Evolutionary conservation across 768 basidiomycete species (phyloP).

Genomic region (Agaricus subrufescens): DNA sequence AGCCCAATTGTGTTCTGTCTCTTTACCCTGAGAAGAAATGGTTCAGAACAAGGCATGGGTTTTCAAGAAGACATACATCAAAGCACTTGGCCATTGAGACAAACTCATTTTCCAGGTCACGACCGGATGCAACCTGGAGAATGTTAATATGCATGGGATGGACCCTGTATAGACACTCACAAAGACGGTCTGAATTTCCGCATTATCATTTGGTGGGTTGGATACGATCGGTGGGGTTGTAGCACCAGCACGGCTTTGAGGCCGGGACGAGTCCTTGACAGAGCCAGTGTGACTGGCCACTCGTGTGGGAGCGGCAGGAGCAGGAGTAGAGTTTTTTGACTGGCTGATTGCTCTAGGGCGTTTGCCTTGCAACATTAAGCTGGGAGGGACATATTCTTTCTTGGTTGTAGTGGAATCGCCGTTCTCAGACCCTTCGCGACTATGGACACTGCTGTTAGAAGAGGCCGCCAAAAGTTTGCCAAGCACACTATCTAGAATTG

Average conservation of each 20-base stretch:
- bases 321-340: conserved; percentile 15
- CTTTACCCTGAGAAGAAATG: conserved; percentile 65
- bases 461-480: conserved; percentile 53
- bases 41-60: neutral
- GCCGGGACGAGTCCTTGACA: conserved; percentile 46
- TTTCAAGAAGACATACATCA: conserved; percentile 44
- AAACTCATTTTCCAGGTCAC: conserved; percentile 87
- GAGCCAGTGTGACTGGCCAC: conserved; percentile 3
- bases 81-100: conserved; percentile 73
- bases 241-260: conserved; percentile 57
- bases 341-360: conserved; percentile 40
- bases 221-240: conserved; percentile 34
- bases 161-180: conserved; percentile 36
- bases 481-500: conserved; percentile 79
- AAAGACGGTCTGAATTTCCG: conserved; percentile 61
- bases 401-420: conserved; percentile 38
- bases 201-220: conserved; percentile 28
- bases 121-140: conserved; percentile 73
- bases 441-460: conserved; percentile 37
- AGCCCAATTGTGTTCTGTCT: conserved; percentile 95
- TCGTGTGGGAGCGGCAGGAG: conserved; percentile 47
- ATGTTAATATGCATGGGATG: neutral
- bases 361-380: conserved; percentile 54
- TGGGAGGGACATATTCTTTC: conserved; percentile 74
- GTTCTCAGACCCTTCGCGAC: conserved; percentile 56